Evolutionary conservation across 176 grass and related monocot species (phyloP).

Genomic region (Bonia amplexicaulis): DNA sequence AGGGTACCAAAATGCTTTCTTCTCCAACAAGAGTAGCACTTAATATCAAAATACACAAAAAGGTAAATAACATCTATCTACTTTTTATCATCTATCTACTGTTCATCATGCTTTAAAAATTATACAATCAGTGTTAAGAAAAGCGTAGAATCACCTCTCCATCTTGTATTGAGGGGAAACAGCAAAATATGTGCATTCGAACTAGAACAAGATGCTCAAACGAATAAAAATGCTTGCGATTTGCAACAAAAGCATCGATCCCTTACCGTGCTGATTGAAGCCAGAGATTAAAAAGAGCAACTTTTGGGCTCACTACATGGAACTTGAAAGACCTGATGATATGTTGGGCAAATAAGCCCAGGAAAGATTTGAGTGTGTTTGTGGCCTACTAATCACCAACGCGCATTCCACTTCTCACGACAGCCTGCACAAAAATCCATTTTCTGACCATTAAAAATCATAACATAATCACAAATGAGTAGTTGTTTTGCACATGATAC

Average conservation of each 20-base stretch:
- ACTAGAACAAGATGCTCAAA: neutral
- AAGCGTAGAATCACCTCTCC: no score
- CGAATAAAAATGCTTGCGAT: neutral
- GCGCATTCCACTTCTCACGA: conserved; percentile 29
- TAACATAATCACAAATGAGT: neutral
- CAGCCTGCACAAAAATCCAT: conserved; percentile 42
- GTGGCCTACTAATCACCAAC: conserved; percentile 33
- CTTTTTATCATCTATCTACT: no score
- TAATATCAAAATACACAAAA: no score
- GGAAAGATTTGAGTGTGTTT: conserved; percentile 10
- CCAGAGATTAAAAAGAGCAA: neutral
- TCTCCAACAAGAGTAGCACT: no score
- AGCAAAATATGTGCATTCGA: neutral
- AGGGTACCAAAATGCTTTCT: neutral
- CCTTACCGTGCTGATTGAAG: neutral
- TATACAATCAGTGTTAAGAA: no score
- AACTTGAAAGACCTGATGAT: conserved; percentile 22
- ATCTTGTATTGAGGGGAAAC: neutral
- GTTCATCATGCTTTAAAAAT: no score
- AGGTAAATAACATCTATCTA: no score
- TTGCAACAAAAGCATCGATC: neutral
- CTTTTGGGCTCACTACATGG: neutral
- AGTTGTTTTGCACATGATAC: conserved; percentile 6
- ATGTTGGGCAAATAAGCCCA: conserved; percentile 12
- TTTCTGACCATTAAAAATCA: conserved; percentile 16